phyloP scores from a whole-genome alignment of 495 filamentous ascomycete species.

The Podospora pseudopauciseta region DNA sequence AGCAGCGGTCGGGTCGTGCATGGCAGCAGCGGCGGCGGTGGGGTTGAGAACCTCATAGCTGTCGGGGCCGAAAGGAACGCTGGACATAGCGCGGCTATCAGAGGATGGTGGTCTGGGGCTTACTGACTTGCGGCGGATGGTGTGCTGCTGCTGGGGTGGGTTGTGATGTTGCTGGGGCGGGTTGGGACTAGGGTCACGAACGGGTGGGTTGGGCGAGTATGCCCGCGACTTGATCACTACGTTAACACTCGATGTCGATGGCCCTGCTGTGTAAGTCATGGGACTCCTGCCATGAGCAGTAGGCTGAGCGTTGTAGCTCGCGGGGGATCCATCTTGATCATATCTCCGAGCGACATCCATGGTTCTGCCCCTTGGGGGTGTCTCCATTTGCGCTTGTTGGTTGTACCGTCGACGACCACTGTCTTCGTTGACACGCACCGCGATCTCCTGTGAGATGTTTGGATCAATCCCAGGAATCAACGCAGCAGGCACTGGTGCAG shows the following conservation, averaged over 20 bases:
- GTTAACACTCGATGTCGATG: constrained; percentile 33
- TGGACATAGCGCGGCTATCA: constrained; percentile 53
- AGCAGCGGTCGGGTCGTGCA: constrained; percentile 24
- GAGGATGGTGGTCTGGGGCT: constrained; percentile 65
- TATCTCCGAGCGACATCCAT: constrained; percentile 36
- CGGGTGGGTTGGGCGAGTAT: constrained; percentile 58
- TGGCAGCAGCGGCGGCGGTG: constrained; percentile 33
- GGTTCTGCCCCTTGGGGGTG: constrained; percentile 39
- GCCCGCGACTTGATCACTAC: constrained; percentile 42
- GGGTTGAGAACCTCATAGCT: constrained; percentile 78
- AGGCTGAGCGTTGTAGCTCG: constrained; percentile 21
- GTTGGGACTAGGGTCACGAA: constrained; percentile 31
- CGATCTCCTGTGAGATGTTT: constrained; percentile 52
- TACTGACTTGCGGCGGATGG: constrained; percentile 68
- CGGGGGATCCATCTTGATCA: constrained; percentile 25
- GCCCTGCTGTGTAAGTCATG: constrained; percentile 41
- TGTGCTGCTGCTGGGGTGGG: constrained; percentile 40
- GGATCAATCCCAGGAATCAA: constrained; percentile 69
- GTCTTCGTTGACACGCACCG: constrained; percentile 50
- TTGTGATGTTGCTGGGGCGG: constrained; percentile 32
- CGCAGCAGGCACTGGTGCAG: constrained; percentile 55
- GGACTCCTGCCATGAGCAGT: constrained; percentile 27
- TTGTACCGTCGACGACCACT: constrained; percentile 43
- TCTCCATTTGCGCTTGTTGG: constrained; percentile 33
- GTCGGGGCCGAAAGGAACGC: constrained; percentile 83